Evolutionary conservation across 2,329 filamentous ascomycete genomes (phyloP).

Genomic region (Periconia sp.): DNA sequence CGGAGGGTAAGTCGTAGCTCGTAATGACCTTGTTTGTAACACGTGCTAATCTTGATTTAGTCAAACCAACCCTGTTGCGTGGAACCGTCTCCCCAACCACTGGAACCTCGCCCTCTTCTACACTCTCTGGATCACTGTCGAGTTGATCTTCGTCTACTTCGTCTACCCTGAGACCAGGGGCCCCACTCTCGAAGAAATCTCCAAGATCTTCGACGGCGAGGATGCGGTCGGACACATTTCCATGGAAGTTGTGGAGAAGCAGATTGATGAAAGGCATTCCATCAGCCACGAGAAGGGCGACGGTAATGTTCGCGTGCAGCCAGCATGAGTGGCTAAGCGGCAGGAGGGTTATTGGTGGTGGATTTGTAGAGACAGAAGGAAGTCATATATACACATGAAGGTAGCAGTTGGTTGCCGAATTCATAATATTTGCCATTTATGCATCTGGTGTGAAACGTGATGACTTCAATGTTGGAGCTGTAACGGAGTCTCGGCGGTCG

Average conservation of each 20-base stretch:
- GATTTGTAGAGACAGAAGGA: not conserved
- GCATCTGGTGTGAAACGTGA: not conserved
- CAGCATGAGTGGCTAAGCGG: not conserved
- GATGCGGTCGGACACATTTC: not conserved
- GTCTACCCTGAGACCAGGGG: conserved; percentile 1
- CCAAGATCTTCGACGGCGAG: not conserved
- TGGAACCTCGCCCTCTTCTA: conserved; percentile 69
- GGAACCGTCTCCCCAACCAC: conserved; percentile 57
- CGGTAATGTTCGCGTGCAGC: not conserved
- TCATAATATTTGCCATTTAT: not conserved
- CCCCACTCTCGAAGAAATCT: not conserved
- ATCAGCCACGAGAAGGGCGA: not conserved
- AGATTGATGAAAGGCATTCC: not conserved
- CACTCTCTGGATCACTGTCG: conserved; percentile 61
- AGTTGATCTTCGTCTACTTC: conserved; percentile 60
- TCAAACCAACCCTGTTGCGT: conserved; percentile 64
- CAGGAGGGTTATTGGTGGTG: not conserved
- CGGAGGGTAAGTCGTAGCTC: conserved; percentile 37
- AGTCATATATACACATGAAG: not conserved
- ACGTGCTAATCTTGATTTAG: conserved; percentile 18
- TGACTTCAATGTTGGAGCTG: not conserved
- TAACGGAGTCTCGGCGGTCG: not conserved
- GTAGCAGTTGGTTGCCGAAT: not conserved
- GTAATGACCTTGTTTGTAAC: not conserved
- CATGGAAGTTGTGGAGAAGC: not conserved